Evolutionary conservation across 257 asterid genomes (phyloP).

Genomic region (Nicotiana tomentosiformis): DNA sequence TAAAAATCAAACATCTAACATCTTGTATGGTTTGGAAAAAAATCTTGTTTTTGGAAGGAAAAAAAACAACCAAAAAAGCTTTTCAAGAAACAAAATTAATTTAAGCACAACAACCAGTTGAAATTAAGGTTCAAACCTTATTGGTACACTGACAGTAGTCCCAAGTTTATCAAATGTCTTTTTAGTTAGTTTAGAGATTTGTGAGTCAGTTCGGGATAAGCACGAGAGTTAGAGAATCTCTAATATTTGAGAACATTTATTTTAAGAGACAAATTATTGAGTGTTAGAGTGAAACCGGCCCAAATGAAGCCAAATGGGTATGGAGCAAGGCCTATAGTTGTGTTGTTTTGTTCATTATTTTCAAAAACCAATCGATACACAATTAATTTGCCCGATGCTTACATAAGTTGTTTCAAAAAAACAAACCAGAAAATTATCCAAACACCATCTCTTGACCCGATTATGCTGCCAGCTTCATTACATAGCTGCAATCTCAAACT

Average conservation of each 20-base stretch:
- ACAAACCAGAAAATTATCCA: background rate
- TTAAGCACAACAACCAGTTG: background rate
- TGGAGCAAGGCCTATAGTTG: background rate
- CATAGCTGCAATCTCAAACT: background rate
- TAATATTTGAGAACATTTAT: background rate
- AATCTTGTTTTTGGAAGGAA: background rate
- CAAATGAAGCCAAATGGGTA: background rate
- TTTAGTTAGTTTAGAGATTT: background rate
- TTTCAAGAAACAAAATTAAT: background rate
- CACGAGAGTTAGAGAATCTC: background rate
- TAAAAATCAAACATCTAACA: background rate
- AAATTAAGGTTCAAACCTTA: background rate
- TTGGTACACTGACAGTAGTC: background rate
- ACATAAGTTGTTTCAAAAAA: background rate
- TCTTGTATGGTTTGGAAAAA: background rate
- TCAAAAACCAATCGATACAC: background rate
- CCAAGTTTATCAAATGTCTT: background rate
- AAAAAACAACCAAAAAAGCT: background rate
- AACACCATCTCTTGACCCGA: background rate
- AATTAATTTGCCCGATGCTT: background rate
- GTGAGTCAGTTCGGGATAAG: background rate
- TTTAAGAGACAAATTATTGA: background rate
- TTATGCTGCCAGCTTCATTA: background rate
- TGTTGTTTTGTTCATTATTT: background rate
- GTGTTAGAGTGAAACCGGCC: background rate